Conservation (phyloP, 805 yeast species). For the Millerozyma miso region DNA sequence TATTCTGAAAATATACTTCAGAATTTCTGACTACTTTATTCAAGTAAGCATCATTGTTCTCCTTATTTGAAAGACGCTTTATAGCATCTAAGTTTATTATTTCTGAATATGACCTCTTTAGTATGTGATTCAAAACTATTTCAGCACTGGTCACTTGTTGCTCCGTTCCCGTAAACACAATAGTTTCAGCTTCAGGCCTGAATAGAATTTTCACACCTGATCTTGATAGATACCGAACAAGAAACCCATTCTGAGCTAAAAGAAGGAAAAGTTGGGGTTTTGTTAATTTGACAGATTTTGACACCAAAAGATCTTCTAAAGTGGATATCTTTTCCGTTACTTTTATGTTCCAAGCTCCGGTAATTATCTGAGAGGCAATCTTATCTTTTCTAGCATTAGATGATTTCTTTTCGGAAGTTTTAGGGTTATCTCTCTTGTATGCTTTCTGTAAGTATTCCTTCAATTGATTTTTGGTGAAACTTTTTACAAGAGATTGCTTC, state of each 20-base stretch:
- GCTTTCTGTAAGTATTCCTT: slow-evolving; percentile 6
- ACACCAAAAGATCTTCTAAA: slow-evolving; percentile 29
- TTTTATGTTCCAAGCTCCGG: slow-evolving; percentile 30
- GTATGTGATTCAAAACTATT: slow-evolving; percentile 31
- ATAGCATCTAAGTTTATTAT: slow-evolving; percentile 29
- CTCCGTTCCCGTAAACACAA: slow-evolving; percentile 38
- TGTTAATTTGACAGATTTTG: slow-evolving; percentile 27
- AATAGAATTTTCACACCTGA: slow-evolving; percentile 39
- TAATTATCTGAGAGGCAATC: slow-evolving; percentile 24
- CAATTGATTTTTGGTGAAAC: slow-evolving; percentile 14
- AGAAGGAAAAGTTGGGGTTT: slow-evolving; percentile 39
- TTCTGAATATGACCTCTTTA: slow-evolving; percentile 23
- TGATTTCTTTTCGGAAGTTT: slow-evolving; percentile 1
- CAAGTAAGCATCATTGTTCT: slow-evolving; percentile 23
- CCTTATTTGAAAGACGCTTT: slow-evolving; percentile 22
- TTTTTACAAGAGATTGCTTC: slow-evolving; percentile 3
- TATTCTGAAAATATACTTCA: slow-evolving; percentile 32
- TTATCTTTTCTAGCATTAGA: slow-evolving; percentile 9
- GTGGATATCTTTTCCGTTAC: slow-evolving; percentile 17
- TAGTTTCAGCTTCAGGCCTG: slow-evolving; percentile 18
- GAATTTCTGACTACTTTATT: slow-evolving; percentile 24
- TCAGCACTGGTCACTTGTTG: slow-evolving; percentile 41
- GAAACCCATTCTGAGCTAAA: slow-evolving; percentile 33
- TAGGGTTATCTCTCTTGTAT: slow-evolving; percentile 2
- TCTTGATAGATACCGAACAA: slow-evolving; percentile 36